Evolutionary conservation across 129 eudicot species (phyloP), one percentile per base, ranked within the genome.

Genomic region (Flaveria robusta): DNA sequence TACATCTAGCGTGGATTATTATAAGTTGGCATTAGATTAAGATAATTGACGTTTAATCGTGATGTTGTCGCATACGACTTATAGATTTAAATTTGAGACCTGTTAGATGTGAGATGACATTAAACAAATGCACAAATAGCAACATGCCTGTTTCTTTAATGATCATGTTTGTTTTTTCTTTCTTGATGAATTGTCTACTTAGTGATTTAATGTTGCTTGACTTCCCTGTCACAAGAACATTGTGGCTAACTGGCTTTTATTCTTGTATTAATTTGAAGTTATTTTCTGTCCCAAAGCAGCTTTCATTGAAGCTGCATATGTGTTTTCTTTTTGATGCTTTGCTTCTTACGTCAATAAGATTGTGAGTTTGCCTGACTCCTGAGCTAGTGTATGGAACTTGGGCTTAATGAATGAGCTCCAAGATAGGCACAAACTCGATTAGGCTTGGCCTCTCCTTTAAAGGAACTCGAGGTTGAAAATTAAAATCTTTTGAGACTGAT

Each of bases 101-200:
- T 12, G 52, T 60, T 74, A 58, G 14, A 16, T 47, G 20, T 31
- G 65, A 56, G 27, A 66, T 42, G 81, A 24, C 27, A 51, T n/a
- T 70, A 66, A 76, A 76, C 49, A 83, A 74, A 34, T 81, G 63
- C 76, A 51, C 34, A 10, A 10, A 2, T 22, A 58, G 51, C 81
- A 16, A 58, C 59, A 71, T 64, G 76, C 45, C 67, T 71, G 63
- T 27, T 74, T 72, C 70, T 79, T 45, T 69, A 24, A 77, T 66
- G 65, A 41, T 11, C 9, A 71, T 71, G 68, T 22, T 66, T 39
- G 41, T 37, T 68, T 72, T 55, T 54, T 66, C 13, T 56, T 23
- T 79, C 50, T 63, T 68, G 74, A 11, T 83, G 80, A 77, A 24
- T 83, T 72, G 80, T 72, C 79, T 76, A 71, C 74, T 27, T 49